These are phyloP conservation scores for Neurospora intermedia DNA, from an alignment of 495 filamentous ascomycete species.

Conservation along the genomic window DNA sequence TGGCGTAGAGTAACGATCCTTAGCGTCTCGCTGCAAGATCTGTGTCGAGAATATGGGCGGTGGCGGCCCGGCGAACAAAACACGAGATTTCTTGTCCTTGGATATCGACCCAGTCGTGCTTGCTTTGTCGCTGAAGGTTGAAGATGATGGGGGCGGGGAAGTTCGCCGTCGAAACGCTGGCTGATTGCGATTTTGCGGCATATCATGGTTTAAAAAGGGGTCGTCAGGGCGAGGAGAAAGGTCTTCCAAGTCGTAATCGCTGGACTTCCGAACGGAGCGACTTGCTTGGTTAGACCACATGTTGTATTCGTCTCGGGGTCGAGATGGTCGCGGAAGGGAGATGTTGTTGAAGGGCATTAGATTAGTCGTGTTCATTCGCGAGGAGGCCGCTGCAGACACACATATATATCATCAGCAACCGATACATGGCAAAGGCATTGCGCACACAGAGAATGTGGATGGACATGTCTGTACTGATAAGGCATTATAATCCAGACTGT, in stretches of 20 bases:
- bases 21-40: conserved; percentile 21
- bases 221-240: conserved; percentile 33
- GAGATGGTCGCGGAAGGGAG: conserved; percentile 19
- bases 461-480: neutral
- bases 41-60: conserved; percentile 22
- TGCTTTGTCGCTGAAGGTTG: conserved; percentile 7
- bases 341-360: conserved; percentile 4
- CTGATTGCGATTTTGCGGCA: neutral
- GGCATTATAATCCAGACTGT: neutral
- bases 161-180: conserved; percentile 1
- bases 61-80: conserved; percentile 24
- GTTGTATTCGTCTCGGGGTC: conserved; percentile 9
- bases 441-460: neutral
- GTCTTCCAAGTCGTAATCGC: conserved; percentile 33
- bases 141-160: neutral
- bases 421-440: neutral
- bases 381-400: neutral
- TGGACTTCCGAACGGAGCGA: conserved; percentile 19
- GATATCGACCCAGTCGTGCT: conserved; percentile 13
- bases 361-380: neutral
- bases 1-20: conserved; percentile 7
- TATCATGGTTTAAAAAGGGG: conserved; percentile 15
- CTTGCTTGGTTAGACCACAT: conserved; percentile 8
- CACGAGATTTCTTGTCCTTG: conserved; percentile 10
- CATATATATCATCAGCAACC: neutral